Evolutionary conservation across 371 early-diverging fungal genomes (phyloP), one percentile per base, ranked within the genome.

Genomic region (Choanephora cucurbitarum): DNA sequence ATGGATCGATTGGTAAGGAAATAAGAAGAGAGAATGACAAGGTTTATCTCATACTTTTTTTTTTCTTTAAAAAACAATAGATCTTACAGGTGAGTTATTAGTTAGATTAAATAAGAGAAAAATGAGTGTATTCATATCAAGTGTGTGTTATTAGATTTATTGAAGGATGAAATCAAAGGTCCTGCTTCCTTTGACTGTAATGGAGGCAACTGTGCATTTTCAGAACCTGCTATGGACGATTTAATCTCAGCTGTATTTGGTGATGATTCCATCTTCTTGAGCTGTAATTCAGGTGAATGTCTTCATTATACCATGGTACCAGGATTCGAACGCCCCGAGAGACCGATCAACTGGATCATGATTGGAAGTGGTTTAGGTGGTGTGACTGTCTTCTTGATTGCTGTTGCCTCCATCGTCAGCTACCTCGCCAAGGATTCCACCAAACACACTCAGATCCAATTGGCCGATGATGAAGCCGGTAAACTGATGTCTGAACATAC

Each of bases 231-330:
- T 0, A 85, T 92, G 79, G 86, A 90, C 60, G 85, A 87, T 3
- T 64, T 90, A n/a, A 86, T 92, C 28, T 66, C 75, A 4, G 67
- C 74, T 2, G 75, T 91, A 9, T 88, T 91, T 73, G 93, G 91
- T 23, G 91, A 92, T 50, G 80, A 81, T 15, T 83, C 84, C 5
- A 91, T 92, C 57, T 83, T 81, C 22, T 68, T 92, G 52, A 55
- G 61, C n/a, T 92, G 93, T 61, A 64, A 67, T 18, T 82, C 84
- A 17, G 91, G 91, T 41, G 94, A 95, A 67, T 96, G 95, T 63
- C 55, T 94, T 32, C 93, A 94, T 68, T 90, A 90, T 56, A 87
- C 89, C 6, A 88, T 92, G 74, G 84, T 94, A 0, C 96, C 96
- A 8, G 92, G 91, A 14, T 92, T 85, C 58, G 69, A 66, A 32